Base-by-base conservation (phyloP, 1,139 yeast genomes). In the Candida tropicalis region DNA sequence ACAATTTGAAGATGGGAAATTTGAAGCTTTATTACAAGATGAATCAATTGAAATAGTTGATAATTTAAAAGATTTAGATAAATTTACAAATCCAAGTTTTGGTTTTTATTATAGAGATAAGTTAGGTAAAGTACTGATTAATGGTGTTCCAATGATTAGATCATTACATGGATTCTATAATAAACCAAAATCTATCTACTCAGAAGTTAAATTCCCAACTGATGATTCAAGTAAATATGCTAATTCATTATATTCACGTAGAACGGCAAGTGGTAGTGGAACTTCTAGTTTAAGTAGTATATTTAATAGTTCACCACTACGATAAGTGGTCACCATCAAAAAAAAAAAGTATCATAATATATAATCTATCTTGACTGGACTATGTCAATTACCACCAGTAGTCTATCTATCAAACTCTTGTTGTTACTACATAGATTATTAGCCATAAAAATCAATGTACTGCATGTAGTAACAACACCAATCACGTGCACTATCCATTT, bases 91-190 rank as follows among this genome's bases (percentile, higher is more conserved):
- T 17, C 41, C 41, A 18, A 18, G 38, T 17, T 39, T 39, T 33
- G 41, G 41, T 5, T 39, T 33, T 16, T 39, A 39, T 24, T 20
- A 32, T 23, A 22, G 41, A 5, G 37, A 39, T 22, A 34, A 34
- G n/a, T 11, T 32, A 2, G 41, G 41, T 1, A 32, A 34, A 15
- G 41, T 39, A 3, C 37, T 31, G 24, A 39, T 39, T 7, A 39
- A 39, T 27, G 27, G 35, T 20, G 25, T 33, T 6, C 25, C 37
- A 3, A 39, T 39, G 41, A n/a, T 24, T n/a, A 18, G 41, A 26
- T 31, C 41, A 39, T 18, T 39, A 5, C 41, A 39, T 34, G 41
- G 41, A 11, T 39, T 39, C 13, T 39, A 39, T 11, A 39, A 32
- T 11, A 26, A 25, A 13, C 41, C 41, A 10, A n/a, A 23, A 16